Evolutionary conservation across 495 filamentous ascomycete genomes (phyloP).

Genomic region (Aspergillus leporis): DNA sequence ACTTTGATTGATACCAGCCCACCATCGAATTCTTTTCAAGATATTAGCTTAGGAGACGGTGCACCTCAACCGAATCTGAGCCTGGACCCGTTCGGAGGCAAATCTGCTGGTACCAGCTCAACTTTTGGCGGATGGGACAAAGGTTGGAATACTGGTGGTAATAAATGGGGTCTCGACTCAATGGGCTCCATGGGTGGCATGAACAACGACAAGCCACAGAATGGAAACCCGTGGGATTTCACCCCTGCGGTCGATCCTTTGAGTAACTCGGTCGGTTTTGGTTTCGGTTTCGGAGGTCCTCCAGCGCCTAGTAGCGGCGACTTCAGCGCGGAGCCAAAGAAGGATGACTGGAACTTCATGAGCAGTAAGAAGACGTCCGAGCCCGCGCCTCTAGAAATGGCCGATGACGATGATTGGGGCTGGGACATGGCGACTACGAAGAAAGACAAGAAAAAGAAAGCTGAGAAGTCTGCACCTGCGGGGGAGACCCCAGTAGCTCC

Average conservation of each 20-base stretch:
- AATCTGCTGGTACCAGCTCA: constrained; percentile 35
- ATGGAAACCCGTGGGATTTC: constrained; percentile 44
- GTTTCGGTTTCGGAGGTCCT: constrained; percentile 43
- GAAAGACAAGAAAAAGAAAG: constrained; percentile 45
- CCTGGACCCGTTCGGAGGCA: constrained; percentile 35
- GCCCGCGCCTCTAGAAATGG: constrained; percentile 10
- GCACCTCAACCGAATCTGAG: constrained; percentile 48
- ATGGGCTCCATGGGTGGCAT: constrained; percentile 34
- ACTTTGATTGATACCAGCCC: constrained; percentile 21
- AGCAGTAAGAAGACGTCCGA: constrained; percentile 27
- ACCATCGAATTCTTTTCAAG: constrained; percentile 41
- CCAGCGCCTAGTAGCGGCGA: constrained; percentile 25
- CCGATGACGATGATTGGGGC: constrained; percentile 31
- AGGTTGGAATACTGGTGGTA: constrained; percentile 41
- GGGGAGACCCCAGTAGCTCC: constrained; percentile 26
- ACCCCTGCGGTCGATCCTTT: constrained; percentile 38
- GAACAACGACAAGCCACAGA: constrained; percentile 35
- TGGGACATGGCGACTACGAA: constrained; percentile 35
- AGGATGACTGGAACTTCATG: constrained; percentile 34
- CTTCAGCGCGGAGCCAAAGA: constrained; percentile 14
- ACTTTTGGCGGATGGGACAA: constrained; percentile 49
- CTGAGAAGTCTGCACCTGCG: constrained; percentile 26
- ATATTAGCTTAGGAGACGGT: constrained; percentile 44
- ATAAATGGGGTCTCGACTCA: constrained; percentile 35
- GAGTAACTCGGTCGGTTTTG: constrained; percentile 41